Evolutionary conservation across 2,329 filamentous ascomycete species (phyloP), one percentile per base, ranked within the genome.

Genomic region (Zasmidium cellare): DNA sequence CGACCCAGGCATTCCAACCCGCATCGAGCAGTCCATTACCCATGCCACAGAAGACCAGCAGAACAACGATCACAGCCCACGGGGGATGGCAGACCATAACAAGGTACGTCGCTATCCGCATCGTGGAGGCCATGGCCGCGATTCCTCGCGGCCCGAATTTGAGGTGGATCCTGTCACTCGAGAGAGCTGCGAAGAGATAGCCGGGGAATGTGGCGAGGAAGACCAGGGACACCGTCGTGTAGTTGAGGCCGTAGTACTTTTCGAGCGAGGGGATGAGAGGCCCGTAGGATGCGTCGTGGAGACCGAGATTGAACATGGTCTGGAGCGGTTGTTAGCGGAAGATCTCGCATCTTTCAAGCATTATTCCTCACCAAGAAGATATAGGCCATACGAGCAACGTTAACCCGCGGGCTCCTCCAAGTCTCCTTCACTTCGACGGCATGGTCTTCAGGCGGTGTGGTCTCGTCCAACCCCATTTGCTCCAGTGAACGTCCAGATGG

Each of bases 11-110:
- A 65, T 80, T 82, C 76, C 81, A 84, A 3, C 79, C 81, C 0
- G 81, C 80, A 62, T 84, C 86, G 46, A 83, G 79, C 7, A 90
- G 74, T 2, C 88, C 88, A 68, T 86, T 89, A 1, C 87, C 88
- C 53, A 88, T 84, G 1, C 87, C 87, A 2, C 82, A 80, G 23
- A 90, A 74, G 49, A 85, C 78, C 65, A 86, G 82, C 24, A 84
- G 77, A 11, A 88, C 72, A 1, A 87, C 81, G 0, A 90, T 74
- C 0, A 83, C 82, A 0, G 85, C 81, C 65, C 85, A 90, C 0
- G 86, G 85, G 0, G 87, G 87, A 69, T 89, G 88, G 9, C 85
- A 73, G 3, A 82, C 79, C 55, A 88, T 77, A 16, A 85, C 76
- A 20, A 87, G 71, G 65, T 89, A 90, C 16, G 85, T 82, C 22